These are phyloP conservation scores for Pseudopyrenochaeta lycopersici DNA, from an alignment of 2,329 filamentous ascomycete genomes.

Conservation along the genomic window DNA sequence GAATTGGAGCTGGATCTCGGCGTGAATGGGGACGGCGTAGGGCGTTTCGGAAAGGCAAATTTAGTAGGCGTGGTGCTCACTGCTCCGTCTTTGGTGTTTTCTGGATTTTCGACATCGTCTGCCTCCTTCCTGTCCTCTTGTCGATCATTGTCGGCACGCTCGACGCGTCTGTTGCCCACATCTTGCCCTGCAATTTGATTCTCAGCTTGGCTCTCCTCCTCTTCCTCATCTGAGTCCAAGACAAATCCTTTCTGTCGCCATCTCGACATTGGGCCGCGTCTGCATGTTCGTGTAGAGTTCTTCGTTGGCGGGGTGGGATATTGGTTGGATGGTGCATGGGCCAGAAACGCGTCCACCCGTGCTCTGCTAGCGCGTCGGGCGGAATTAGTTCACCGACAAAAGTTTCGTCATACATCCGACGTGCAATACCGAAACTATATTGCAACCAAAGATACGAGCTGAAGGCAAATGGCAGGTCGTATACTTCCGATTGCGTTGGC, in stretches of 20 bases:
- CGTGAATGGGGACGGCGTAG: conserved; percentile 31
- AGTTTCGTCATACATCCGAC: conserved; percentile 26
- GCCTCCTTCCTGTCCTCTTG: not conserved
- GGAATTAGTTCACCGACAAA: conserved; percentile 19
- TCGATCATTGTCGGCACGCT: conserved; percentile 19
- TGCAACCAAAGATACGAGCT: not conserved
- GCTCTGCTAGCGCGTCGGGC: conserved; percentile 23
- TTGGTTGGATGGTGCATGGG: conserved; percentile 14
- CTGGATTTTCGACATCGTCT: not conserved
- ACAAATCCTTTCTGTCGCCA: conserved; percentile 61
- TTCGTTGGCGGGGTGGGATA: conserved; percentile 25
- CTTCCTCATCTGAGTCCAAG: conserved; percentile 62
- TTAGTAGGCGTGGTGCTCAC: conserved; percentile 10
- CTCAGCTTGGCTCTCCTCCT: conserved; percentile 44
- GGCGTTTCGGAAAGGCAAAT: conserved; percentile 17
- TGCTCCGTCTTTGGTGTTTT: not conserved
- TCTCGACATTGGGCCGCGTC: conserved; percentile 55
- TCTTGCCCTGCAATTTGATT: conserved; percentile 25
- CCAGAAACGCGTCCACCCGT: conserved; percentile 32
- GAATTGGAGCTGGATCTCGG: conserved; percentile 9
- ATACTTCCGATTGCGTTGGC: conserved; percentile 45
- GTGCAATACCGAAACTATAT: not conserved
- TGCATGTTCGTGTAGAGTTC: conserved; percentile 43
- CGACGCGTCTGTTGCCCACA: conserved; percentile 23
- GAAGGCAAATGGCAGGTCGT: conserved; percentile 38